phyloP scores from a whole-genome alignment of 192 early-diverging fungal genomes.

The Coemansia sp. region DNA sequence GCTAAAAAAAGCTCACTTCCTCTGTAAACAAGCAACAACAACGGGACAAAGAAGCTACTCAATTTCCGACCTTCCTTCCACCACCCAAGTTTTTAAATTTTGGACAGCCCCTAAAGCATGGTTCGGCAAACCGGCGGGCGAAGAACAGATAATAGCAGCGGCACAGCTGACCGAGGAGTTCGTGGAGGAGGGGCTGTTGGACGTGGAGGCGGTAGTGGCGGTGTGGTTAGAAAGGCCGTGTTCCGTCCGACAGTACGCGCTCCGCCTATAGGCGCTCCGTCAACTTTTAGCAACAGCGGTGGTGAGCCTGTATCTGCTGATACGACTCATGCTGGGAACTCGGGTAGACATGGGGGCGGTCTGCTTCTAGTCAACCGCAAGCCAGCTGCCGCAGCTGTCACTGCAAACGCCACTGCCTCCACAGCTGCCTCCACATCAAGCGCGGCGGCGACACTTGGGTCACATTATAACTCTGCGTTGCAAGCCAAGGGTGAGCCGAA shows the following conservation, averaged over 20 bases:
- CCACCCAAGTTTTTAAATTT: background rate
- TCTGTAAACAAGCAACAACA: background rate
- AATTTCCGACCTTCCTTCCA: background rate
- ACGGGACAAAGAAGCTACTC: background rate
- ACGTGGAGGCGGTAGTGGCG: conserved; percentile 3
- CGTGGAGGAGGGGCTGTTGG: background rate
- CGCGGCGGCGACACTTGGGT: background rate
- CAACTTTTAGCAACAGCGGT: background rate
- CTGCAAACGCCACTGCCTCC: background rate
- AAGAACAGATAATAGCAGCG: conserved; percentile 11
- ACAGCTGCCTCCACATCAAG: background rate
- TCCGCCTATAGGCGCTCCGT: conserved; percentile 16
- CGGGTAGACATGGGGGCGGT: conserved; percentile 3
- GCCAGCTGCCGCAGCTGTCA: conserved; percentile 1
- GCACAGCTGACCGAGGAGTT: conserved; percentile 2
- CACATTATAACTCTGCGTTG: background rate
- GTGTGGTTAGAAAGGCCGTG: conserved; percentile 25
- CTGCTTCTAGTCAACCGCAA: conserved; percentile 28
- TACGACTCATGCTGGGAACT: background rate
- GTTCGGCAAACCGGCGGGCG: conserved; percentile 5
- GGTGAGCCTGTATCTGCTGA: background rate
- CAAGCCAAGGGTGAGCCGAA: background rate
- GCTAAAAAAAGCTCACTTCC: background rate
- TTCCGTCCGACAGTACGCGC: conserved; percentile 47
- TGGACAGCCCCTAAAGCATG: background rate